Conservation (phyloP, 164 flowering plant genomes). For the Macadamia tetraphylla region DNA sequence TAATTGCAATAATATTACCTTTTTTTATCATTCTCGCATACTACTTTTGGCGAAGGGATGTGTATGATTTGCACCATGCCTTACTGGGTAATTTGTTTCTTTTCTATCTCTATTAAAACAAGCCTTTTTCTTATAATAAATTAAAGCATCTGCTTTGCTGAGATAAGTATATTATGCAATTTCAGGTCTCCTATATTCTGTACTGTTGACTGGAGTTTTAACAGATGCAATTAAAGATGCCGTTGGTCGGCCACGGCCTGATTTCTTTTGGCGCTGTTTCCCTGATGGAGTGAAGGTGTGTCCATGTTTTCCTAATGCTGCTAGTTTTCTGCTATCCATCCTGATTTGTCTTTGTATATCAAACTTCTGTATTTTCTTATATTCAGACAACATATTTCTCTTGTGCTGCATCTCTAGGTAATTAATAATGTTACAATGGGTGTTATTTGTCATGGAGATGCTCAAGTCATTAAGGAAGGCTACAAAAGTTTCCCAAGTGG, state of each 20-base stretch:
- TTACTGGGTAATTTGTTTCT: constrained; percentile 14
- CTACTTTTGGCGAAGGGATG: constrained; percentile 14
- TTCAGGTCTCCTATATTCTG: constrained; percentile 34
- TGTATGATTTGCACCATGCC: constrained; percentile 19
- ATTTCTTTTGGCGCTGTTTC: constrained; percentile 43
- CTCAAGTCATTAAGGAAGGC: constrained; percentile 33
- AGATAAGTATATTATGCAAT: neutral
- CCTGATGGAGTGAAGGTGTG: constrained; percentile 34
- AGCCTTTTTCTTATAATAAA: neutral
- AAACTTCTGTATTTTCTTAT: neutral
- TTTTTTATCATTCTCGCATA: constrained; percentile 27
- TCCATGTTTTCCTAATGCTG: neutral
- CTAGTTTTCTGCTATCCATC: neutral
- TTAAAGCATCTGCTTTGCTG: neutral
- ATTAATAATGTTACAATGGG: constrained; percentile 22
- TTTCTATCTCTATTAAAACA: neutral
- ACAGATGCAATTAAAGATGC: constrained; percentile 46
- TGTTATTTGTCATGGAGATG: constrained; percentile 27
- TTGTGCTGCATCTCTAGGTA: constrained; percentile 11
- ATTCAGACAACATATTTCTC: neutral
- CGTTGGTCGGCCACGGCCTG: constrained; percentile 43
- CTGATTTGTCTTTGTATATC: neutral
- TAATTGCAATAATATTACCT: constrained; percentile 54
- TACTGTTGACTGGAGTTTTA: constrained; percentile 30
- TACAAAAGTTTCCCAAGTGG: constrained; percentile 24